A percentile compares a stretch with the other conserved stretches of the same genome.
phyloP scores from a whole-genome alignment of 2,329 filamentous ascomycete species.

The Zalaria obscura region DNA sequence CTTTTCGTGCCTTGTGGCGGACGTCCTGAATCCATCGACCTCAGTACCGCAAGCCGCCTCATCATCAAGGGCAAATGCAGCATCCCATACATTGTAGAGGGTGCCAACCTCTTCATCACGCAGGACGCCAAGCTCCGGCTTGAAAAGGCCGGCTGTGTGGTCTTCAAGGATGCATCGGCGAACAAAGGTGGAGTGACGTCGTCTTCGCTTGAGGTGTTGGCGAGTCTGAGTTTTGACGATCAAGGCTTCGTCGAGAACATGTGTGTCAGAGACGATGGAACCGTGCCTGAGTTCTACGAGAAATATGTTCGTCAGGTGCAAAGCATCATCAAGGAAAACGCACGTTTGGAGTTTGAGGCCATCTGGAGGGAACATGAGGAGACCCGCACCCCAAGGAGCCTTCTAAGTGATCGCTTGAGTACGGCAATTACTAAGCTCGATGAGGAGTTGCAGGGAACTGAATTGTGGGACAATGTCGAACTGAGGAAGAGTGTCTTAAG shows the following conservation, averaged over 20 bases:
- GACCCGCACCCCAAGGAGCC: conserved; percentile 64
- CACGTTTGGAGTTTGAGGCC: conserved; percentile 87
- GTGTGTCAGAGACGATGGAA: conserved; percentile 68
- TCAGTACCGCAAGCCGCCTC: conserved; percentile 72
- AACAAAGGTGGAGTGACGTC: conserved; percentile 99
- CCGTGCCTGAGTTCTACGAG: conserved; percentile 80
- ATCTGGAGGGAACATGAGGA: conserved; percentile 90
- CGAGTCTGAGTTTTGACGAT: conserved; percentile 89
- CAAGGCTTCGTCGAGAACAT: conserved; percentile 79
- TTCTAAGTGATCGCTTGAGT: conserved; percentile 84
- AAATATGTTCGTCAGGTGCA: conserved; percentile 88
- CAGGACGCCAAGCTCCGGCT: conserved; percentile 94
- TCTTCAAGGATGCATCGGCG: conserved; percentile 95
- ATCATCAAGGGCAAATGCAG: conserved; percentile 79
- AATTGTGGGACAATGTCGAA: conserved; percentile 73
- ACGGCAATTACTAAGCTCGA: conserved; percentile 91
- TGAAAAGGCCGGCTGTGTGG: conserved; percentile 83
- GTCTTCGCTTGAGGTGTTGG: conserved; percentile 89
- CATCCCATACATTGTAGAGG: conserved; percentile 93
- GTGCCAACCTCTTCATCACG: conserved; percentile 96
- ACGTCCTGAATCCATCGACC: conserved; percentile 89
- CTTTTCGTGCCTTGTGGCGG: conserved; percentile 93
- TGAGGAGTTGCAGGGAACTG: conserved; percentile 86
- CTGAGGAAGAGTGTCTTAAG: conserved; percentile 65
- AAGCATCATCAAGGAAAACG: conserved; percentile 79